Evolutionary conservation across 495 filamentous ascomycete species (phyloP).

Genomic region (Penicillium goetzii): DNA sequence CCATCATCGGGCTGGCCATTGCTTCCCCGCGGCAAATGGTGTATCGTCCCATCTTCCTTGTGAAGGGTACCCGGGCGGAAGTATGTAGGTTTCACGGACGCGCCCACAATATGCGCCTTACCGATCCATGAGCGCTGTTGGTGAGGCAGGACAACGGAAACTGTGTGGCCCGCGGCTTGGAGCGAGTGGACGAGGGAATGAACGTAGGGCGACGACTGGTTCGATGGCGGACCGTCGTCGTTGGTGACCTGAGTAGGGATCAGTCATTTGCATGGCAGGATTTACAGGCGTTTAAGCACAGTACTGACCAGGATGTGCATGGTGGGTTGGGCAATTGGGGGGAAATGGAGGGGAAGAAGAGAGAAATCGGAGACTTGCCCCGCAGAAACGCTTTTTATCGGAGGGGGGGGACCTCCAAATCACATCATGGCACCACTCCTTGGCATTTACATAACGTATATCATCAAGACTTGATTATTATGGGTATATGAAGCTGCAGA

Average conservation of each 20-base stretch:
- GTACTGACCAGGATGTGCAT: conserved; percentile 53
- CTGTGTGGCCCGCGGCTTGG: conserved; percentile 74
- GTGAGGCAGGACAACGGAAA: conserved; percentile 89
- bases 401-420: neutral
- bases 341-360: conserved; percentile 25
- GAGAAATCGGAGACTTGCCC: conserved; percentile 24
- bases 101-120: conserved; percentile 91
- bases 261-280: neutral
- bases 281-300: neutral
- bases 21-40: conserved; percentile 55
- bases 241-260: conserved; percentile 71
- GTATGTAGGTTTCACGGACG: conserved; percentile 83
- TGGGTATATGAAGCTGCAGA: conserved; percentile 8
- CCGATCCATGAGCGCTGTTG: conserved; percentile 96
- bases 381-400: conserved; percentile 21
- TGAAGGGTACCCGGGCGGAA: conserved; percentile 72
- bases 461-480: neutral
- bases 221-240: conserved; percentile 94
- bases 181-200: conserved; percentile 82
- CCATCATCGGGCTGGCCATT: conserved; percentile 64
- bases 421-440: conserved; percentile 7
- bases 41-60: conserved; percentile 68
- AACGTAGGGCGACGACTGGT: conserved; percentile 89
- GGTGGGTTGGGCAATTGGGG: conserved; percentile 21
- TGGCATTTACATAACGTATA: conserved; percentile 16